phyloP scores from a whole-genome alignment of 306 rosid genomes.

The Lablab purpureus region DNA sequence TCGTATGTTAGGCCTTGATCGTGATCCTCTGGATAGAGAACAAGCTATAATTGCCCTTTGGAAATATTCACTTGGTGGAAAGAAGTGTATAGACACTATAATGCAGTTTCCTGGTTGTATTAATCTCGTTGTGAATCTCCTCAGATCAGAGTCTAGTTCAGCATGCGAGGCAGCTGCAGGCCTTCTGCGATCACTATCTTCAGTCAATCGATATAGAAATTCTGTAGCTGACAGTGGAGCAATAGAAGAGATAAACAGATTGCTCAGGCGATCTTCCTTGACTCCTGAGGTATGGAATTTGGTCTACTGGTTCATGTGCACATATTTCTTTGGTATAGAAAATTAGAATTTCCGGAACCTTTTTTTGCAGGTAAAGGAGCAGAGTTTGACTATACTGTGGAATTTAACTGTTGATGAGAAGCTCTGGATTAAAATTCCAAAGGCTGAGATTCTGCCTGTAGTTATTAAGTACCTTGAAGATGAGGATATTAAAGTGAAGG shows the following conservation, averaged over 20 bases:
- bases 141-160: constrained; percentile 72
- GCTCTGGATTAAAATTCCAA: constrained; percentile 64
- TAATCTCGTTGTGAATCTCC: constrained; percentile 77
- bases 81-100: constrained; percentile 74
- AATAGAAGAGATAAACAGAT: constrained; percentile 79
- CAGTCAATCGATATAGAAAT: constrained; percentile 70
- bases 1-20: constrained; percentile 88
- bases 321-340: constrained; percentile 45
- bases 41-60: constrained; percentile 80
- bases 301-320: constrained; percentile 16
- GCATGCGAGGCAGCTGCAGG: constrained; percentile 96
- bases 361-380: constrained; percentile 80
- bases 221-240: constrained; percentile 86
- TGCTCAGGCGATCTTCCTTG: constrained; percentile 68
- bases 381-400: constrained; percentile 76
- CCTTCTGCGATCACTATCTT: constrained; percentile 76
- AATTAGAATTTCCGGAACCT: constrained; percentile 43
- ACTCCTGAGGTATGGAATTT: constrained; percentile 66
- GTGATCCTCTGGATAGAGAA: constrained; percentile 77
- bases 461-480: constrained; percentile 74
- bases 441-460: constrained; percentile 62
- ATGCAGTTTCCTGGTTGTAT: constrained; percentile 89
- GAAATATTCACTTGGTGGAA: constrained; percentile 93
- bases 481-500: constrained; percentile 76
- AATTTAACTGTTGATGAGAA: constrained; percentile 89